These are phyloP conservation scores for Odontarrhena argentea DNA, from an alignment of 345 rosid species.

Conservation along the genomic window DNA sequence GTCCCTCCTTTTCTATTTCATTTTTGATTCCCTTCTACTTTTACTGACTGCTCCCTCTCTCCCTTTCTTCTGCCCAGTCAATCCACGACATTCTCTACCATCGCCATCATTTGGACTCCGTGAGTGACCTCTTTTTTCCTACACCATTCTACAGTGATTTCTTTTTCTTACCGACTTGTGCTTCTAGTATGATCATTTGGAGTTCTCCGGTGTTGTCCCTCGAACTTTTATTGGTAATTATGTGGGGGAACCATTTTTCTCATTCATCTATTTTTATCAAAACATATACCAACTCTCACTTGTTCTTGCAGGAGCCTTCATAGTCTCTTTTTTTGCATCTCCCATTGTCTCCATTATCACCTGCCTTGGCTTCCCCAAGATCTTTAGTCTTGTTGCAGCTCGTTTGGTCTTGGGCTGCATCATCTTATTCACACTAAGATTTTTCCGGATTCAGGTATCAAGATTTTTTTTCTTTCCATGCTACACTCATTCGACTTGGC, in stretches of 20 bases:
- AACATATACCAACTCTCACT: background rate
- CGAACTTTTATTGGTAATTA: constrained; percentile 82
- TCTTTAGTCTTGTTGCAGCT: constrained; percentile 75
- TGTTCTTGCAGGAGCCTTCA: constrained; percentile 62
- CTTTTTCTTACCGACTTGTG: background rate
- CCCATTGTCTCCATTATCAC: constrained; percentile 54
- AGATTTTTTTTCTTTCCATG: constrained; percentile 20
- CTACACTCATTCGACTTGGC: constrained; percentile 15
- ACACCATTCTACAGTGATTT: background rate
- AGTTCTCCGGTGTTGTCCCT: constrained; percentile 97
- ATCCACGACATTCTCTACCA: constrained; percentile 94
- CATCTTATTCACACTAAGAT: constrained; percentile 66
- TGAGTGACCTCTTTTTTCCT: constrained; percentile 42
- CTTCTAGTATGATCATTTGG: constrained; percentile 88
- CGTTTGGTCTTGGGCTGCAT: constrained; percentile 84
- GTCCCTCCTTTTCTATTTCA: background rate
- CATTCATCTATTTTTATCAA: too few species aligned
- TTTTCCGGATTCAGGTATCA: constrained; percentile 83
- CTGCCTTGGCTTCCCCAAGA: constrained; percentile 70
- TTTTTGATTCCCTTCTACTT: background rate
- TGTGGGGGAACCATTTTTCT: too few species aligned
- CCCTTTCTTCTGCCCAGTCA: constrained; percentile 50
- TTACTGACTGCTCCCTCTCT: background rate
- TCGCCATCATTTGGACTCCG: constrained; percentile 63
- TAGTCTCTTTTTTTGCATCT: constrained; percentile 68